Evolutionary conservation across 805 yeast genomes (phyloP), one percentile per base, ranked within the genome.

Genomic region (Candida tallmaniae): DNA sequence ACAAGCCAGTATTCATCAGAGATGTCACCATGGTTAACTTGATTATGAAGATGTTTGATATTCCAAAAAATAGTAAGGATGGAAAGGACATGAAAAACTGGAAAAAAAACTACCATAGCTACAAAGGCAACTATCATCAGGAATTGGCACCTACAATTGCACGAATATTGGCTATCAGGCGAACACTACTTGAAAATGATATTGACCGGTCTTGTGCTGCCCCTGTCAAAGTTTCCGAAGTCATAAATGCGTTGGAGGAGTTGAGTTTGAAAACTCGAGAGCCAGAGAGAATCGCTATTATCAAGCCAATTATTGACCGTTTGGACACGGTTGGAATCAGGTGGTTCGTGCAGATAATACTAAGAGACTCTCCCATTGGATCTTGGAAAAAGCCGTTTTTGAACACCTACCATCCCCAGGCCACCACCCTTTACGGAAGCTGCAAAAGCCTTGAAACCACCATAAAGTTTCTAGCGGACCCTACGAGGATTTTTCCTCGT

Each of bases 321-420:
- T 68, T 84, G 74, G 65, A 74, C 20, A 71, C 77, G 10, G 61
- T 70, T 2, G 95, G 88, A 50, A 51, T 85, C 32, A 64, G 76
- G 36, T 86, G 83, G 73, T 62, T 87, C 25, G 67, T 86, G 39
- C 76, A 79, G 36, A 80, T 83, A 8, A 53, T 89, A 3, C 56
- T 88, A 34, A 78, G 76, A 58, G 56, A 64, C 40, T 68, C 74
- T 30, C 67, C 78, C n/a, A 57, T 84, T n/a, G 73, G 78, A 11
- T 23, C 29, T 4, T 70, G 77, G 6, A 68, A 78, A 39, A 90
- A 84, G 45, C 66, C 70, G 19, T 68, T 87, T 36, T 59, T 87
- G 31, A 47, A 56, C 4, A 46, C 60, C 19, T 88, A 89, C 85
- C 94, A 87, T 54, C 87, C 88, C 0, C 89, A 86, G 53, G 90